Evolutionary conservation across 495 filamentous ascomycete species (phyloP).

Genomic region (Xylaria cubensis): DNA sequence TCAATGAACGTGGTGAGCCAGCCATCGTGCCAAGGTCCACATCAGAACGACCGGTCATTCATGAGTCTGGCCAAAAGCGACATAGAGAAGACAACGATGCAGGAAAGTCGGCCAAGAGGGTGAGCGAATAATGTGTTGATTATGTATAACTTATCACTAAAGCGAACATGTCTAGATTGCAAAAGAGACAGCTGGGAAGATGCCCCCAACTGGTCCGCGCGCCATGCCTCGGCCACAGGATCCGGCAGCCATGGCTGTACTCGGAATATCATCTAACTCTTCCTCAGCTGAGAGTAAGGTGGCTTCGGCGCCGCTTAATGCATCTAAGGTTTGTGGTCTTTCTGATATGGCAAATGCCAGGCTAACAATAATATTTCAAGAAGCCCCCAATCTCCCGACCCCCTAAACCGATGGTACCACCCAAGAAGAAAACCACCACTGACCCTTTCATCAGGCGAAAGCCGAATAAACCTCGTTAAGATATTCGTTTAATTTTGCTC

Average conservation of each 20-base stretch:
- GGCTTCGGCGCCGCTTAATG: constrained; percentile 24
- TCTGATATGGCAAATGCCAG: neutral
- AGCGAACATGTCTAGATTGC: constrained; percentile 28
- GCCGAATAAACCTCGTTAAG: constrained; percentile 35
- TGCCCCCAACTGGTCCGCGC: constrained; percentile 35
- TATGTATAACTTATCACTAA: constrained; percentile 26
- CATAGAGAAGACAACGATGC: constrained; percentile 38
- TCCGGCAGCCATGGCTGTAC: constrained; percentile 40
- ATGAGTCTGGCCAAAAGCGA: constrained; percentile 42
- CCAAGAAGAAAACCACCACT: constrained; percentile 41
- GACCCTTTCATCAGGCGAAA: constrained; percentile 29
- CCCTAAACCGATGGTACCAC: constrained; percentile 34
- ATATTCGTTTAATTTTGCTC: neutral
- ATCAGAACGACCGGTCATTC: constrained; percentile 37
- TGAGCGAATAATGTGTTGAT: constrained; percentile 27
- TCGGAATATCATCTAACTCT: constrained; percentile 32
- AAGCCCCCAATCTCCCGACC: constrained; percentile 31
- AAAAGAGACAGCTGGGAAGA: constrained; percentile 24
- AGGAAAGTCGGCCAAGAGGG: constrained; percentile 43
- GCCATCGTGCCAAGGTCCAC: constrained; percentile 30
- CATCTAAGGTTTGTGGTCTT: constrained; percentile 34
- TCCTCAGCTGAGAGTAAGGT: constrained; percentile 20
- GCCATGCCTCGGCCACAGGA: constrained; percentile 35
- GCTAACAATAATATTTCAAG: constrained; percentile 34
- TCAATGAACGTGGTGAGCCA: constrained; percentile 37